Evolutionary conservation across 192 early-diverging fungal species (phyloP).

Genomic region (Coemansia sp.): DNA sequence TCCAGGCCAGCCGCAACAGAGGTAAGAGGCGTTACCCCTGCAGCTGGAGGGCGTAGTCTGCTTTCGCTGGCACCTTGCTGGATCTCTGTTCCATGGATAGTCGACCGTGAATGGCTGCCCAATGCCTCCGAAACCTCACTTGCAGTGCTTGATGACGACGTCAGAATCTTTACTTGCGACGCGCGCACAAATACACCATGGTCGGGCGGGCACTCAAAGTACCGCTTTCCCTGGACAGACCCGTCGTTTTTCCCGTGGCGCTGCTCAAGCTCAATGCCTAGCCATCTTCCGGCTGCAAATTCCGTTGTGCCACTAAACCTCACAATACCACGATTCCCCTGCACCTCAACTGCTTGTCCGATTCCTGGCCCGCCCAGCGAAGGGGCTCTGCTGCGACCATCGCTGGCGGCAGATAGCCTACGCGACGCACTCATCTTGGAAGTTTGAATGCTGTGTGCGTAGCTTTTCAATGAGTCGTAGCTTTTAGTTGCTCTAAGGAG

Average conservation of each 20-base stretch:
- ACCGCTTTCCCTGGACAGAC: conserved; percentile 69
- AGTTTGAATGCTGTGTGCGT: not conserved
- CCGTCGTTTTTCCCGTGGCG: conserved; percentile 77
- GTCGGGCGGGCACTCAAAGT: conserved; percentile 72
- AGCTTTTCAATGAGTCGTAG: no score
- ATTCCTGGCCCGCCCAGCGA: conserved; percentile 23
- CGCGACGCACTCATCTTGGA: conserved; percentile 25
- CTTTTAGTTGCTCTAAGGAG: no score
- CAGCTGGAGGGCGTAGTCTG: conserved; percentile 6
- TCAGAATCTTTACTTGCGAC: conserved; percentile 57
- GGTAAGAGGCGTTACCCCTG: not conserved
- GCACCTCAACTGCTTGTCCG: conserved; percentile 59
- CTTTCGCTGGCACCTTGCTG: conserved; percentile 7
- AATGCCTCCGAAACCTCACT: not conserved
- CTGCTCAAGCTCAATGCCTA: conserved; percentile 85
- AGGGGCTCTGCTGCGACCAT: conserved; percentile 17
- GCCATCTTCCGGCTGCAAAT: conserved; percentile 85
- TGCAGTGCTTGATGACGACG: conserved; percentile 7
- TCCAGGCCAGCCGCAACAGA: conserved; percentile 5
- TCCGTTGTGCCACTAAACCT: conserved; percentile 80
- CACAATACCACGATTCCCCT: conserved; percentile 64
- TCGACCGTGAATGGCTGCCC: conserved; percentile 10
- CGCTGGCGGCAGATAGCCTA: conserved; percentile 16
- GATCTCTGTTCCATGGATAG: conserved; percentile 28
- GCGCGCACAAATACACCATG: conserved; percentile 80